A percentile compares a stretch with the other conserved stretches of the same genome.
Evolutionary conservation across 164 flowering plant genomes (phyloP).

Genomic region (Malania oleifera): DNA sequence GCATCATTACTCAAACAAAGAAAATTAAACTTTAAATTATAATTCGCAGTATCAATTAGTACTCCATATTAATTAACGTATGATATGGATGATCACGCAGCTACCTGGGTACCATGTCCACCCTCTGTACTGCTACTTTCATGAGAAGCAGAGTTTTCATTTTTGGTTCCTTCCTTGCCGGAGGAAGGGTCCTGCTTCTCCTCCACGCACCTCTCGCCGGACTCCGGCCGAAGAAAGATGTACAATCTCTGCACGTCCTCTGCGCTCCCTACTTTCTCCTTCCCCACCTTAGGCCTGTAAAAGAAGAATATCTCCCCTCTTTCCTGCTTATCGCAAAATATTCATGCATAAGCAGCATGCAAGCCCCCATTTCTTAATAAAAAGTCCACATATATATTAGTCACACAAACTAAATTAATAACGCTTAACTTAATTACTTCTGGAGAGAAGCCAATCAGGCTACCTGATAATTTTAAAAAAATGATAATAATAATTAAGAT

Average conservation of each 20-base stretch:
- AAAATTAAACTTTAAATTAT: no score
- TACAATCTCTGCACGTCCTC: slow-evolving; percentile 72
- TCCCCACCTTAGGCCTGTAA: slow-evolving; percentile 69
- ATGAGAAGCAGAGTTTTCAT: neutral
- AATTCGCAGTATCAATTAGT: no score
- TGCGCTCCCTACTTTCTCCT: slow-evolving; percentile 53
- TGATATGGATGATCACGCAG: no score
- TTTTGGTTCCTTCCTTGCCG: slow-evolving; percentile 48
- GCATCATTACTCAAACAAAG: no score
- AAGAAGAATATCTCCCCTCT: slow-evolving; percentile 84
- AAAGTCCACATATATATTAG: no score
- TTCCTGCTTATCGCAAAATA: slow-evolving; percentile 38
- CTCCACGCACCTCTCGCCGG: slow-evolving; percentile 45
- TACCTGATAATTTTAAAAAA: no score
- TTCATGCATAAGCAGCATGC: neutral
- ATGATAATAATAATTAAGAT: neutral
- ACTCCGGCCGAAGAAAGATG: slow-evolving; percentile 58
- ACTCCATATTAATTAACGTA: no score
- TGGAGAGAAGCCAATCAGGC: no score
- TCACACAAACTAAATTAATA: no score
- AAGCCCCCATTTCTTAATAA: no score
- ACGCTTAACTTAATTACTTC: no score
- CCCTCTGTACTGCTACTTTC: slow-evolving; percentile 21
- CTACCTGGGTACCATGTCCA: slow-evolving; percentile 53
- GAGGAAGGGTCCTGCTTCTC: slow-evolving; percentile 48